These are phyloP conservation scores for Centaurea solstitialis DNA, from an alignment of 129 eudicot genomes.

Conservation along the genomic window DNA sequence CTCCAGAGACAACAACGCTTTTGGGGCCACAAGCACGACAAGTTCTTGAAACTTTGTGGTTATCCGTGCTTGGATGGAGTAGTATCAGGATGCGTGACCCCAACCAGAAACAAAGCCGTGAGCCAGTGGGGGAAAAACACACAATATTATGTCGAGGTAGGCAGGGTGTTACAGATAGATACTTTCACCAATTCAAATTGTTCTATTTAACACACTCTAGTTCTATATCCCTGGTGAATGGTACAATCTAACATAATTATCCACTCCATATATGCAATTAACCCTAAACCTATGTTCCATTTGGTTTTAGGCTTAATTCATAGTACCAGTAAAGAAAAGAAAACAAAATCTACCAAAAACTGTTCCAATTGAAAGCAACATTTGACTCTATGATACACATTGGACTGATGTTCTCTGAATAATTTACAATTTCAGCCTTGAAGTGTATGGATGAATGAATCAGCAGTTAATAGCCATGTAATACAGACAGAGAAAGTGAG, in stretches of 20 bases:
- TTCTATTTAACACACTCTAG: background rate
- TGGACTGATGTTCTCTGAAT: background rate
- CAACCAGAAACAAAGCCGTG: too few species aligned
- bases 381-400: background rate
- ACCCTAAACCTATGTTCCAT: background rate
- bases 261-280: background rate
- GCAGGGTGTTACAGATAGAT: too few species aligned
- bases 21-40: too few species aligned
- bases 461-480: conserved; percentile 1
- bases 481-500: background rate
- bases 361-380: background rate
- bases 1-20: too few species aligned
- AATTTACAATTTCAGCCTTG: background rate
- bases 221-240: background rate
- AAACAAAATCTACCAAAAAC: background rate
- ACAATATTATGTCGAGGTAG: too few species aligned
- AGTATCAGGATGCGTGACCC: too few species aligned
- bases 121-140: too few species aligned
- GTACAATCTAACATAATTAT: background rate
- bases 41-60: too few species aligned
- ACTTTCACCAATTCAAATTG: background rate
- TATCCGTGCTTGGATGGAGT: too few species aligned
- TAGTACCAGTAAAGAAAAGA: background rate
- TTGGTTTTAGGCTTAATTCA: background rate
- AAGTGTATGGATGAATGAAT: background rate